phyloP scores from a whole-genome alignment of 2,329 filamentous ascomycete species.

The Westerdykella ornata region DNA sequence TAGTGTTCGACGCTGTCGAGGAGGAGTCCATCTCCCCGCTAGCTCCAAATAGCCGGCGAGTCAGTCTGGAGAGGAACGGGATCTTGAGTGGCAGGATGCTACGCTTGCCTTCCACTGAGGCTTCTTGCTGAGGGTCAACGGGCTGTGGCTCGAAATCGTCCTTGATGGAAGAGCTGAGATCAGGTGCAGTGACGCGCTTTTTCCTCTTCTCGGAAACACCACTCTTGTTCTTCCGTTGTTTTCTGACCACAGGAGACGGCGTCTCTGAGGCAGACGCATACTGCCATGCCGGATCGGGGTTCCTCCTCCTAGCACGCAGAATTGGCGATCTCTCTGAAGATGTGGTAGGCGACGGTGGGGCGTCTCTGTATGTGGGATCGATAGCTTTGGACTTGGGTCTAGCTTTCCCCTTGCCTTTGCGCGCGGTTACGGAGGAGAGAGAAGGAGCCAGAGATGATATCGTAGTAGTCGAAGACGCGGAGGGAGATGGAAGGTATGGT shows the following conservation, averaged over 20 bases:
- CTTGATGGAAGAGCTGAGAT: too few species aligned
- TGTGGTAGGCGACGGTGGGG: neutral
- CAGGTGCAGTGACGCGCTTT: too few species aligned
- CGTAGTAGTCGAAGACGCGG: too few species aligned
- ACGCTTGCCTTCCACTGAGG: neutral
- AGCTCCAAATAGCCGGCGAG: too few species aligned
- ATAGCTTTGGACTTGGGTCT: neutral
- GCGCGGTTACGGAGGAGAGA: neutral
- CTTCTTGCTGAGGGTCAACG: too few species aligned
- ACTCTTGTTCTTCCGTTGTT: neutral
- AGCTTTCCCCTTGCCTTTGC: neutral
- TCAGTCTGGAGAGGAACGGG: too few species aligned
- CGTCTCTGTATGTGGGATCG: conserved; percentile 1
- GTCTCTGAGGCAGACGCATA: neutral
- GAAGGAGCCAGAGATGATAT: too few species aligned
- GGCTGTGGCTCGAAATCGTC: too few species aligned
- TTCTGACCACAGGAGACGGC: neutral
- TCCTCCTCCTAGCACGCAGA: neutral
- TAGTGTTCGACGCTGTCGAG: conserved; percentile 1
- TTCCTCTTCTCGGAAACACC: too few species aligned
- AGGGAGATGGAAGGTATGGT: too few species aligned
- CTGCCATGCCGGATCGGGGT: neutral
- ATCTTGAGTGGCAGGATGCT: too few species aligned
- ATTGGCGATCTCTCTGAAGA: neutral
- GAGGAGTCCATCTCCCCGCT: too few species aligned